Evolutionary conservation across 352 stramenopile genomes (phyloP), one percentile per base, ranked within the genome.

Genomic region (Peronospora destructor): DNA sequence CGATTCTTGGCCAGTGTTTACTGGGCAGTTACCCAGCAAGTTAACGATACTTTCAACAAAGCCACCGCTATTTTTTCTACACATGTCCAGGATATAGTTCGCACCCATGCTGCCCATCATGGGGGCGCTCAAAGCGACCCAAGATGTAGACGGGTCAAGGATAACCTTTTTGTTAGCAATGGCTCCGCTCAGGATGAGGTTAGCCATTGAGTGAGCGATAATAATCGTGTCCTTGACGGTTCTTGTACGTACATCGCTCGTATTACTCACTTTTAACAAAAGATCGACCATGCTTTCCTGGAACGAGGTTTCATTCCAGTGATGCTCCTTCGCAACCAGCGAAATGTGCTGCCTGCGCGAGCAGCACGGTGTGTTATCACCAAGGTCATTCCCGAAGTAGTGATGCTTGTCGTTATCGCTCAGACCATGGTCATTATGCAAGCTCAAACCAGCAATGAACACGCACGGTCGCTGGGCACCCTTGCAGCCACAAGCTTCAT

Each of bases 211-310:
- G 46, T 89, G 74, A 1, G 54, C 64, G 1, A 89, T 44, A 28
- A 83, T 54, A 59, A 86, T 86, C 7, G 75, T 78, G 47, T 85
- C 63, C 48, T 74, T 65, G 59, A 85, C 68, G 10, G 62, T 75
- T n/a, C 55, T 56, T 6, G 59, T 69, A 10, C 44, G 39, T 0
- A 17, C 2, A 37, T 68, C 52, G 56, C 64, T 82, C 17, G 51
- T 65, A n/a, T 42, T 41, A 53, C 69, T 80, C 37, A 64, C 53
- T 13, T 63, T 42, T 0, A 84, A 25, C 8, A 70, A 35, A 21
- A 71, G 28, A 45, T 73, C 49, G 23, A 73, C 69, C 3, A 68
- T 47, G 4, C 63, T 54, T 34, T 80, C 37, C 45, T 84, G 67
- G 4, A 84, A 61, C 2, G 32, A 26, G 0, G 45, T 48, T 35